A percentile compares a stretch with the other conserved stretches of the same genome.
Conservation (phyloP, 2,329 filamentous ascomycete species). For the Fusarium ramigenum region DNA sequence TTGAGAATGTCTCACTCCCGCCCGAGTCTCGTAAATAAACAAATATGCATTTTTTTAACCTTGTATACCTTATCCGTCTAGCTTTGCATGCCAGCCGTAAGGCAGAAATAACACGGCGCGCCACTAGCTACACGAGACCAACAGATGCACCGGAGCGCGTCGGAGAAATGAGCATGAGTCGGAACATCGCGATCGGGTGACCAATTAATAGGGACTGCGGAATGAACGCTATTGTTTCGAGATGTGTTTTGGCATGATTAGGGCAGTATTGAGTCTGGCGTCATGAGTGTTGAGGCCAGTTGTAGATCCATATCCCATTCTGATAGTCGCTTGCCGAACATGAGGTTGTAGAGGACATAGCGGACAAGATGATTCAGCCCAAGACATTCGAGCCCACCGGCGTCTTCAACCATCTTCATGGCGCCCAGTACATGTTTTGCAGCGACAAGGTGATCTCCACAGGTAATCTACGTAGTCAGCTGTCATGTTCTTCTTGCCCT, state of each 20-base stretch:
- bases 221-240: background rate
- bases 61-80: slow-evolving; percentile 11
- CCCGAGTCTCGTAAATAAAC: slow-evolving; percentile 3
- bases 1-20: slow-evolving; percentile 2
- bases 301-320: background rate
- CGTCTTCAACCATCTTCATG: background rate
- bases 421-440: slow-evolving; percentile 12
- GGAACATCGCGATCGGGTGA: background rate
- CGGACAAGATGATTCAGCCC: background rate
- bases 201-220: background rate
- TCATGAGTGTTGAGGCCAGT: background rate
- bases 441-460: slow-evolving; percentile 1
- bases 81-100: background rate
- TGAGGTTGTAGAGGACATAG: background rate
- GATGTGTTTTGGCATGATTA: background rate
- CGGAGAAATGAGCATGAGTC: background rate
- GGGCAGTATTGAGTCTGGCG: background rate
- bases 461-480: background rate
- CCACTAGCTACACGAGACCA: background rate
- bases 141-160: background rate
- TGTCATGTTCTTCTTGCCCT: background rate
- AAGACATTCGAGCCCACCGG: background rate
- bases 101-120: background rate
- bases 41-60: slow-evolving; percentile 30
- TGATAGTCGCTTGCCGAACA: slow-evolving; percentile 6